Conservation (phyloP, 2,329 filamentous ascomycete genomes). For the Aaosphaeria arxii region DNA sequence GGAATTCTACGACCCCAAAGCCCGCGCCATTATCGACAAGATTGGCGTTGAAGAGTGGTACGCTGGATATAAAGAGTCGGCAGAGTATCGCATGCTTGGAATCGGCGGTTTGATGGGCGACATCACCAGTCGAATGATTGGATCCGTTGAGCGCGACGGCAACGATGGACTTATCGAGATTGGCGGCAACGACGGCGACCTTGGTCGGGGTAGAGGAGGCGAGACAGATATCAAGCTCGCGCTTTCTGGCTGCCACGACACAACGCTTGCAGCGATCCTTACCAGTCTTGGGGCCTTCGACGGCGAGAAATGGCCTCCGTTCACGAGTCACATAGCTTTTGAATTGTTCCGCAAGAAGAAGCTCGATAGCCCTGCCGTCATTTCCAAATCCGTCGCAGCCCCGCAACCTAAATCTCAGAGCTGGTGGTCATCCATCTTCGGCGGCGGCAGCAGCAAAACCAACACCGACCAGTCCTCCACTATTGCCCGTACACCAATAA, state of each 20-base stretch:
- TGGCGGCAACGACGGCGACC: slow-evolving; percentile 27
- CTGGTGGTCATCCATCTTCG: slow-evolving; percentile 39
- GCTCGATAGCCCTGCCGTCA: background rate
- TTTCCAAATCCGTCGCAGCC: background rate
- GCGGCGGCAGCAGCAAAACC: slow-evolving; percentile 12
- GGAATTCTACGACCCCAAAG: slow-evolving; percentile 82
- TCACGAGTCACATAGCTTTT: slow-evolving; percentile 86
- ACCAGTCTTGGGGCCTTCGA: slow-evolving; percentile 77
- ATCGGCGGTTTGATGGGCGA: slow-evolving; percentile 85
- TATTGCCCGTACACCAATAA: slow-evolving; percentile 60
- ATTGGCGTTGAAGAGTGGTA: slow-evolving; percentile 93
- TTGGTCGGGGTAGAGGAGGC: slow-evolving; percentile 44
- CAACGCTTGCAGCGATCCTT: slow-evolving; percentile 78
- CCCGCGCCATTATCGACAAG: slow-evolving; percentile 64
- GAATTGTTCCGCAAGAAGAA: slow-evolving; percentile 72
- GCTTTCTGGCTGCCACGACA: slow-evolving; percentile 87
- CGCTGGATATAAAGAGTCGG: slow-evolving; percentile 75
- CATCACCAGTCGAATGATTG: slow-evolving; percentile 57
- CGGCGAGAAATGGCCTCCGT: slow-evolving; percentile 78
- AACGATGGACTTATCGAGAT: slow-evolving; percentile 40
- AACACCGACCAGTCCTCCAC: slow-evolving; percentile 2
- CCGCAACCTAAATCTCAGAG: slow-evolving; percentile 13
- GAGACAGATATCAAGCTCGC: slow-evolving; percentile 65
- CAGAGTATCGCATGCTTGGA: slow-evolving; percentile 84
- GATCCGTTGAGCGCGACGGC: slow-evolving; percentile 32